phyloP scores from a whole-genome alignment of 176 grass and related monocot genomes.

The Elymus sibiricus region DNA sequence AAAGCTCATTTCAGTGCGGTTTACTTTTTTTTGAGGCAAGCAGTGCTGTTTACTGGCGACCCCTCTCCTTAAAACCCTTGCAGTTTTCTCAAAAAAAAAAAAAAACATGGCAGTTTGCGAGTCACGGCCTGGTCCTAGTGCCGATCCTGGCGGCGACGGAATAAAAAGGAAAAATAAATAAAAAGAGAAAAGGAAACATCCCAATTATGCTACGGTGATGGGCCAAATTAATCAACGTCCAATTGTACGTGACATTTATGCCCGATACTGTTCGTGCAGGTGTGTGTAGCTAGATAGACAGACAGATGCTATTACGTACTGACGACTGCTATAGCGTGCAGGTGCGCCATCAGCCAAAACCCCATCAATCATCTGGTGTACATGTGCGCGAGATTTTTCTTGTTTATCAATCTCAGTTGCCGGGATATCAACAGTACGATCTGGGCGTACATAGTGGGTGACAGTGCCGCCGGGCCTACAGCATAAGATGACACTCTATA shows the following conservation, averaged over 20 bases:
- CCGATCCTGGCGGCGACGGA: background rate
- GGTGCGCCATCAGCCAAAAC: background rate
- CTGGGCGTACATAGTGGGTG: background rate
- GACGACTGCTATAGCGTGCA: background rate
- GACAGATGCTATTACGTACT: background rate
- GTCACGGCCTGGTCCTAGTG: background rate
- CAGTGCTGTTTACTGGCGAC: background rate
- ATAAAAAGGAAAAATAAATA: background rate
- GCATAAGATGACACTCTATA: background rate
- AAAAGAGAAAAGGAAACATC: background rate
- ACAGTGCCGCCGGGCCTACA: background rate
- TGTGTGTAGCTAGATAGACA: background rate
- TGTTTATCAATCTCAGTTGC: background rate
- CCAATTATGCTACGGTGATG: background rate
- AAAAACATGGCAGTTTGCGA: background rate
- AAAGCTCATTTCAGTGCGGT: background rate
- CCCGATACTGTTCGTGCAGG: background rate
- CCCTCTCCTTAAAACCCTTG: background rate
- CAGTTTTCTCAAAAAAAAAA: too few relatives aligned
- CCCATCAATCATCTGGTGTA: background rate
- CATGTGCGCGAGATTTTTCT: background rate
- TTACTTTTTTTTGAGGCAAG: too few relatives aligned
- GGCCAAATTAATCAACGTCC: background rate
- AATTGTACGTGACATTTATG: conserved; percentile 13
- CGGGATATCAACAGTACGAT: background rate